Evolutionary conservation across 306 rosid species (phyloP).

Genomic region (Myrica gale): DNA sequence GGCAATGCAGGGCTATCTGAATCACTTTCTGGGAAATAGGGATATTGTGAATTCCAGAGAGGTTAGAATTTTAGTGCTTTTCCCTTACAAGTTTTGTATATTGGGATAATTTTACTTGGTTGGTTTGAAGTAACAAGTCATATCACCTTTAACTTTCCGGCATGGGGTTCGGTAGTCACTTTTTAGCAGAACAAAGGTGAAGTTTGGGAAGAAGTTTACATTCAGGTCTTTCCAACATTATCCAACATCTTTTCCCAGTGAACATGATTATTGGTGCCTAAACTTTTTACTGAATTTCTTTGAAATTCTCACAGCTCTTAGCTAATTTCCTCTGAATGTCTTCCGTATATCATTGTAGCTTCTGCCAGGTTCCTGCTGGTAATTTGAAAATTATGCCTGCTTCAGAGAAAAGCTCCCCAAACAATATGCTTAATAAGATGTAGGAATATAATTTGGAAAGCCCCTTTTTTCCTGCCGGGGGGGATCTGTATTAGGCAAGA

Average conservation of each 20-base stretch:
- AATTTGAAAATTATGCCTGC: conserved; percentile 10
- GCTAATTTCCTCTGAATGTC: neutral
- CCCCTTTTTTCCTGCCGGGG: neutral
- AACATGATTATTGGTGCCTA: neutral
- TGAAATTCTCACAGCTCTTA: neutral
- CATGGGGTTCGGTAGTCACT: neutral
- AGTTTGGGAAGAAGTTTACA: neutral
- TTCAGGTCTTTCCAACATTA: neutral
- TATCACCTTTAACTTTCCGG: neutral
- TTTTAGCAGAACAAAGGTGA: neutral
- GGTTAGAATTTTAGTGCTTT: conserved; percentile 39
- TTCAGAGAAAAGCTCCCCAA: neutral
- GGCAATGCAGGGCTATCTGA: conserved; percentile 86
- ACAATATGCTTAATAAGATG: conserved; percentile 5
- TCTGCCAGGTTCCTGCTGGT: neutral
- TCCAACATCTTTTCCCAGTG: neutral
- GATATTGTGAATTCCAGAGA: conserved; percentile 87
- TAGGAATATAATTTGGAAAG: neutral
- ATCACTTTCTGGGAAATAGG: conserved; percentile 74
- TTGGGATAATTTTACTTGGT: neutral
- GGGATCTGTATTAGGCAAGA: neutral
- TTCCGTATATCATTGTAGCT: neutral
- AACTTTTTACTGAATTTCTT: neutral
- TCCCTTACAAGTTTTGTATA: neutral
- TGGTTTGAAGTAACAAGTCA: neutral